Evolutionary conservation across 345 rosid species (phyloP).

Genomic region (Populus deltoides): DNA sequence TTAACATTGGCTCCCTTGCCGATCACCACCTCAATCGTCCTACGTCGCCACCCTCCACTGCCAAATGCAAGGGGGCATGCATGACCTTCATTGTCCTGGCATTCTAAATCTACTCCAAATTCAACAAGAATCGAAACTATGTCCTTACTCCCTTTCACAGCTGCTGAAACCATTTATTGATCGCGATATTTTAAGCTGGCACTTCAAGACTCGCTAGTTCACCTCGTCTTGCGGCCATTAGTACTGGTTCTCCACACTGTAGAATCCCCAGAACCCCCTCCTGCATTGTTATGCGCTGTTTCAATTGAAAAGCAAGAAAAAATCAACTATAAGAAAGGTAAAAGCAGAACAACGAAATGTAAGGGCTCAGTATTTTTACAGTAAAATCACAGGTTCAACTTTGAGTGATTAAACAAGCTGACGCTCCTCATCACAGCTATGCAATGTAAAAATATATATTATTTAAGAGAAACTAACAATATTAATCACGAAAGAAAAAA

Average conservation of each 20-base stretch:
- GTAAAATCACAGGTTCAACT: neutral
- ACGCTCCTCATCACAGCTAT: neutral
- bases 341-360: neutral
- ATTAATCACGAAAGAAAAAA: too few relatives aligned
- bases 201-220: constrained; percentile 22
- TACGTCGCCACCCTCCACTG: constrained; percentile 40
- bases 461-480: too few relatives aligned
- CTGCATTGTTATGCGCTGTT: constrained; percentile 10
- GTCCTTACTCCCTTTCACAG: constrained; percentile 44
- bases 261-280: constrained; percentile 24
- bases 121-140: constrained; percentile 33
- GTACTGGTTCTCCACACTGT: constrained; percentile 33
- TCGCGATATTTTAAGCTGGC: too few relatives aligned
- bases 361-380: neutral
- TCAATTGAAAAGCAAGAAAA: neutral
- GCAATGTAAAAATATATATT: neutral
- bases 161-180: too few relatives aligned
- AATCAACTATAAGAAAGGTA: neutral
- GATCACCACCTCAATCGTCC: constrained; percentile 45
- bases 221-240: constrained; percentile 52
- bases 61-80: constrained; percentile 45
- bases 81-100: constrained; percentile 49
- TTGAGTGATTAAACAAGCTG: too few relatives aligned
- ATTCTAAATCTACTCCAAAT: constrained; percentile 32
- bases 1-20: constrained; percentile 37